Evolutionary conservation across 1,139 yeast species (phyloP).

Genomic region (Komagataea norvegica): DNA sequence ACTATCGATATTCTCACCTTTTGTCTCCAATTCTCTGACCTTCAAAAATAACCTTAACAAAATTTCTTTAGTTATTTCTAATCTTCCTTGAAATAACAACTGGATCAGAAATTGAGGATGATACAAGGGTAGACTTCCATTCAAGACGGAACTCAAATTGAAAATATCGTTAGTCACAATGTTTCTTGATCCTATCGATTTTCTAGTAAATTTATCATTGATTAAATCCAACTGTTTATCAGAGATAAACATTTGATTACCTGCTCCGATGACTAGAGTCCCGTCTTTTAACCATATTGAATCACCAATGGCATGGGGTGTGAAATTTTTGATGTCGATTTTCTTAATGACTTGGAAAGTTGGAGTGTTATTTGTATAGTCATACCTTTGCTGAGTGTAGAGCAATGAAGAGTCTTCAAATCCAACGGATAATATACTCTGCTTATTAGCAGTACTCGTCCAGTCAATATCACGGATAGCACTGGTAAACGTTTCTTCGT

Average conservation of each 20-base stretch:
- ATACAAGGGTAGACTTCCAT: slow-evolving; percentile 85
- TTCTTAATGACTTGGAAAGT: slow-evolving; percentile 73
- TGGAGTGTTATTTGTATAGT: slow-evolving; percentile 76
- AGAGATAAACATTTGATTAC: slow-evolving; percentile 82
- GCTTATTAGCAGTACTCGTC: slow-evolving; percentile 68
- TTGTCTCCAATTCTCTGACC: slow-evolving; percentile 48
- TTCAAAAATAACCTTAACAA: slow-evolving; percentile 48
- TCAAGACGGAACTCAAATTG: slow-evolving; percentile 66
- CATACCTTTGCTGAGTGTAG: slow-evolving; percentile 81
- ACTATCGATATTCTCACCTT: slow-evolving; percentile 30
- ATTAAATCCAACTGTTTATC: slow-evolving; percentile 63
- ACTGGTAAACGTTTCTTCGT: slow-evolving; percentile 38
- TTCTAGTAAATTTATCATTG: slow-evolving; percentile 43
- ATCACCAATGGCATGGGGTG: slow-evolving; percentile 82
- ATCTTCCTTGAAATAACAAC: slow-evolving; percentile 59
- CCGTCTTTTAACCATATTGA: slow-evolving; percentile 83
- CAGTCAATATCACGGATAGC: slow-evolving; percentile 45
- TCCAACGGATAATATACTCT: slow-evolving; percentile 78
- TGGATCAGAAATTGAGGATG: slow-evolving; percentile 91
- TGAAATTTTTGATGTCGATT: slow-evolving; percentile 64
- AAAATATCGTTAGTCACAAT: slow-evolving; percentile 49
- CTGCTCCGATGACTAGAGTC: slow-evolving; percentile 75
- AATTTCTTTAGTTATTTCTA: slow-evolving; percentile 52
- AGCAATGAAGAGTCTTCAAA: slow-evolving; percentile 57
- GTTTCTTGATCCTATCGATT: slow-evolving; percentile 43